Percentiles rank a stretch among this genome's conserved stretches.
These are phyloP conservation scores for Pyricularia sp. DNA, from an alignment of 2,329 filamentous ascomycete species.

Conservation along the genomic window DNA sequence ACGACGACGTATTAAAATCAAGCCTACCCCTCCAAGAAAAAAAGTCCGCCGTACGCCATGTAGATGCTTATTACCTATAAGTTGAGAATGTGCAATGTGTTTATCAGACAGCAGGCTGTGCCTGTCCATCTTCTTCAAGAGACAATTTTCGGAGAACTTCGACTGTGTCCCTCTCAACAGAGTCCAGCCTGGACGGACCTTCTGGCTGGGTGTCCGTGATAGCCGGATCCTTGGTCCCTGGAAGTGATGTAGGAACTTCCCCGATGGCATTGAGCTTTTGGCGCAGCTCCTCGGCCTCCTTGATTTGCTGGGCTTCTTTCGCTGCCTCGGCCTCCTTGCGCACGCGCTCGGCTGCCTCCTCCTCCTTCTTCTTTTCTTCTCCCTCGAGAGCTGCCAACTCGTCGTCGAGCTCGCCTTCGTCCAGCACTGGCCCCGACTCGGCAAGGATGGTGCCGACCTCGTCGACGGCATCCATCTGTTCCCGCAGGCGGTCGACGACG, in stretches of 20 bases:
- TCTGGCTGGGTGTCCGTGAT: background rate
- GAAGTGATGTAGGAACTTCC: slow-evolving; percentile 16
- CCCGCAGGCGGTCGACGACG: slow-evolving; percentile 60
- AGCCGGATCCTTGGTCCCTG: slow-evolving; percentile 11
- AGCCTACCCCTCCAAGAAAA: background rate
- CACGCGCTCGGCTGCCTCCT: slow-evolving; percentile 35
- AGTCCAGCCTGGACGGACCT: background rate
- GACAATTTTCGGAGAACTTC: slow-evolving; percentile 20
- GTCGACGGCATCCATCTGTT: slow-evolving; percentile 71
- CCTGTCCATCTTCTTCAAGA: slow-evolving; percentile 17
- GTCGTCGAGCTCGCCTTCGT: slow-evolving; percentile 76
- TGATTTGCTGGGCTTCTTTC: slow-evolving; percentile 20
- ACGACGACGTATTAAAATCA: background rate
- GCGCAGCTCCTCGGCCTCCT: slow-evolving; percentile 33
- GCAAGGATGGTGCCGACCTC: slow-evolving; percentile 69
- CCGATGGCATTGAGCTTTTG: slow-evolving; percentile 37
- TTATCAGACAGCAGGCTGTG: slow-evolving; percentile 8
- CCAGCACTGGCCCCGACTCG: slow-evolving; percentile 44
- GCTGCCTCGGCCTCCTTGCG: slow-evolving; percentile 25
- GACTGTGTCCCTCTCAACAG: slow-evolving; percentile 6
- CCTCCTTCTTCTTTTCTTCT: slow-evolving; percentile 40
- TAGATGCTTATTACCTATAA: background rate
- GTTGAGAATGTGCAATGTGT: background rate
- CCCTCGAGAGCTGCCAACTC: slow-evolving; percentile 68
- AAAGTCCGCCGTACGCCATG: background rate